These are phyloP conservation scores for Eucalyptus globulus DNA, from an alignment of 345 rosid species.

Conservation along the genomic window DNA sequence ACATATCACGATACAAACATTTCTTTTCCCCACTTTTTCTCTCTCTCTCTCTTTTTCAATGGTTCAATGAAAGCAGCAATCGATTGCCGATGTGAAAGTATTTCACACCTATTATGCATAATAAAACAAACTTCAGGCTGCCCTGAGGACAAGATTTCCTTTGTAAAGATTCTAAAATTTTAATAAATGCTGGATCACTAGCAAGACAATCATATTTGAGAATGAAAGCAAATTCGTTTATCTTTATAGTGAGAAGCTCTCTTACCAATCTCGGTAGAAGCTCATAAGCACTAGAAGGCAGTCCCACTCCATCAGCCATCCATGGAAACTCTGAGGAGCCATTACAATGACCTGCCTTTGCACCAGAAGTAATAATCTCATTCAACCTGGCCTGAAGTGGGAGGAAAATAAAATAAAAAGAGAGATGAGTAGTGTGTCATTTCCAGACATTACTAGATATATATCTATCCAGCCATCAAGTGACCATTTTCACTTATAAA, in stretches of 20 bases:
- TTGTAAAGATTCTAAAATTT: neutral
- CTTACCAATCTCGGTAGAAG: constrained; percentile 74
- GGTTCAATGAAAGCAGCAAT: neutral
- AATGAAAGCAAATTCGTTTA: neutral
- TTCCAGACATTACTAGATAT: neutral
- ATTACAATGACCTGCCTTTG: constrained; percentile 34
- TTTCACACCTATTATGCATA: neutral
- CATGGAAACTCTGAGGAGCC: constrained; percentile 72
- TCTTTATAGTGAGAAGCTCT: neutral
- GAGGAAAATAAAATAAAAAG: neutral
- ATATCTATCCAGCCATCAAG: neutral
- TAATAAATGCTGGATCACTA: neutral
- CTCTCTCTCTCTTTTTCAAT: neutral
- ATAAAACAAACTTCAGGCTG: neutral
- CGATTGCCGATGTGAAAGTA: neutral
- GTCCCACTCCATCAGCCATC: constrained; percentile 97
- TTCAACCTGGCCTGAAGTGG: constrained; percentile 66
- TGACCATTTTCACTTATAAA: neutral
- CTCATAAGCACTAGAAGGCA: constrained; percentile 71
- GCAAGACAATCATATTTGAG: neutral
- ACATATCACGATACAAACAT: neutral
- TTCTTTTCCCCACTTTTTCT: neutral
- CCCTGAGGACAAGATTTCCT: neutral
- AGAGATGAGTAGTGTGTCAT: neutral
- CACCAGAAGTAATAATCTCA: constrained; percentile 60